These are phyloP conservation scores for Trametes cingulata DNA, from an alignment of 768 basidiomycete genomes.

Conservation along the genomic window DNA sequence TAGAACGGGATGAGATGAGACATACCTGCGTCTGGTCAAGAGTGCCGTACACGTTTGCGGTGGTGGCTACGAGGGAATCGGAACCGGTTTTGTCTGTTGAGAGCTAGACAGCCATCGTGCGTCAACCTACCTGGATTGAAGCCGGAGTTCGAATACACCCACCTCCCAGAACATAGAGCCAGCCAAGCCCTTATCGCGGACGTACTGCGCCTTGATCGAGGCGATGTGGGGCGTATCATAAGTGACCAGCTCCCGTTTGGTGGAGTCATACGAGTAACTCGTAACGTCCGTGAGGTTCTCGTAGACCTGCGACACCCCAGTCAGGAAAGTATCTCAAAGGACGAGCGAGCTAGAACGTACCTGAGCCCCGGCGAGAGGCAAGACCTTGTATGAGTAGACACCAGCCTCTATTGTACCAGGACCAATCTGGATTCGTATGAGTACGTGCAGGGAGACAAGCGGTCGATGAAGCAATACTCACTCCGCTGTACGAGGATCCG, in stretches of 20 bases:
- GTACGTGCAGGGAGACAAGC: not conserved
- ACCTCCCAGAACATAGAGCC: slow-evolving; percentile 79
- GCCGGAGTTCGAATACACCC: not conserved
- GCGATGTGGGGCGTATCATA: slow-evolving; percentile 77
- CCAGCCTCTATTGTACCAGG: slow-evolving; percentile 71
- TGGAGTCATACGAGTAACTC: slow-evolving; percentile 74
- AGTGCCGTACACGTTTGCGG: slow-evolving; percentile 46
- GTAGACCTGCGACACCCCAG: slow-evolving; percentile 39
- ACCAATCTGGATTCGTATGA: slow-evolving; percentile 49
- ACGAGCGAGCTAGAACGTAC: not conserved
- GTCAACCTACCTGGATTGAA: not conserved
- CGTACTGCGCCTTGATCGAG: slow-evolving; percentile 66
- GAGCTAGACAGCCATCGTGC: slow-evolving; percentile 33
- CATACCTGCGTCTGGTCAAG: slow-evolving; percentile 55
- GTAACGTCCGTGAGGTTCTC: slow-evolving; percentile 72
- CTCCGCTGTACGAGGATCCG: slow-evolving; percentile 67
- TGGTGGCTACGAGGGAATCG: slow-evolving; percentile 57
- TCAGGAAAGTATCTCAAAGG: not conserved
- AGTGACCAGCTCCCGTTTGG: slow-evolving; percentile 67
- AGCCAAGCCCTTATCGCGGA: slow-evolving; percentile 56
- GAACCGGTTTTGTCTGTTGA: slow-evolving; percentile 61
- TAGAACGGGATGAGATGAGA: not conserved
- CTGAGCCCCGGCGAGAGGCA: slow-evolving; percentile 52
- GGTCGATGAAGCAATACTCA: slow-evolving; percentile 32
- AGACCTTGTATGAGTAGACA: slow-evolving; percentile 73